Percentiles rank a stretch among this genome's conserved stretches.
Conservation (phyloP, 768 basidiomycete species). For the Mycena epipterygia region DNA sequence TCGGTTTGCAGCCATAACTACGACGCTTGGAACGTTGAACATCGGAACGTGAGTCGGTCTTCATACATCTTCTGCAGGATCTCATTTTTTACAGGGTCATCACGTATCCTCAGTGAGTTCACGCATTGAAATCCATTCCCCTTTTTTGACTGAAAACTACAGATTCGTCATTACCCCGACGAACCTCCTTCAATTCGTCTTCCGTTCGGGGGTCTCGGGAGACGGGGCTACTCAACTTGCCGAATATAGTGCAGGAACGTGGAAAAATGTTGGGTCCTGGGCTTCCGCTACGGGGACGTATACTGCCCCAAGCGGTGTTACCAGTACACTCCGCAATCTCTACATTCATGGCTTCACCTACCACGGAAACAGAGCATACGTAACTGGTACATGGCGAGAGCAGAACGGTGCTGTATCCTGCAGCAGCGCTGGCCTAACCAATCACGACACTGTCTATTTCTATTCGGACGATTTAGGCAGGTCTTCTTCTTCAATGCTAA, state of each 20-base stretch:
- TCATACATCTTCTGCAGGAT: not conserved
- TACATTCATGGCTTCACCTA: slow-evolving; percentile 66
- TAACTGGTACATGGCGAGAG: slow-evolving; percentile 64
- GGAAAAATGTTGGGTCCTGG: slow-evolving; percentile 63
- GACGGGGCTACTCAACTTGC: slow-evolving; percentile 63
- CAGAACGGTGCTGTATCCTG: slow-evolving; percentile 58
- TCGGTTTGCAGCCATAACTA: slow-evolving; percentile 56
- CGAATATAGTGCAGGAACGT: slow-evolving; percentile 56
- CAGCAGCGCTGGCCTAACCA: slow-evolving; percentile 58
- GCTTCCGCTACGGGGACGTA: slow-evolving; percentile 59
- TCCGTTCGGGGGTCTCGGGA: slow-evolving; percentile 61
- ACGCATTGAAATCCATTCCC: not conserved
- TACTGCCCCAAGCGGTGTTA: slow-evolving; percentile 56
- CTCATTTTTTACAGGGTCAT: slow-evolving; percentile 46
- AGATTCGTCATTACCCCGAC: slow-evolving; percentile 60
- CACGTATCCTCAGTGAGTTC: slow-evolving; percentile 56
- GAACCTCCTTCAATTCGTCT: slow-evolving; percentile 63
- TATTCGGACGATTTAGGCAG: slow-evolving; percentile 61
- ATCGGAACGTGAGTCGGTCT: slow-evolving; percentile 54
- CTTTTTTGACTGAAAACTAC: not conserved
- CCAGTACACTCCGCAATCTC: slow-evolving; percentile 57
- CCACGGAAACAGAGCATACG: slow-evolving; percentile 51
- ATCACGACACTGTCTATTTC: slow-evolving; percentile 63
- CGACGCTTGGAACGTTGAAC: slow-evolving; percentile 55
- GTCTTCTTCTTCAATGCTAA: not conserved